Conservation (phyloP, 805 yeast genomes). For the Wickerhamomyces chambardii region DNA sequence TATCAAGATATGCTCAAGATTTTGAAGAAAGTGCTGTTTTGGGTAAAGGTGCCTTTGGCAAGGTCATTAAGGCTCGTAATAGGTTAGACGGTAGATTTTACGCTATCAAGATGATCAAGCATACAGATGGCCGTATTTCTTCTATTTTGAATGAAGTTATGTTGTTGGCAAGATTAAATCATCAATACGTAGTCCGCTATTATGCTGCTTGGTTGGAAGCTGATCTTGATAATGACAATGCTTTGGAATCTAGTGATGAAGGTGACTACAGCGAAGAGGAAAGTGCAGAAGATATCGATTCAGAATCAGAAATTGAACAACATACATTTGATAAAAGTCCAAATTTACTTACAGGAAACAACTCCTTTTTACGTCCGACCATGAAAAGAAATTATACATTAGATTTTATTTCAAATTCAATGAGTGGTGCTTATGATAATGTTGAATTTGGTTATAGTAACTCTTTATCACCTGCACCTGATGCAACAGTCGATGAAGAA, state of each 20-base stretch:
- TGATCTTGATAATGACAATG: slow-evolving; percentile 26
- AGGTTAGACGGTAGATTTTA: slow-evolving; percentile 90
- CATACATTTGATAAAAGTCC: too few species aligned
- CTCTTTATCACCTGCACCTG: slow-evolving; percentile 15
- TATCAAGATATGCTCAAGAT: slow-evolving; percentile 80
- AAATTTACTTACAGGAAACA: too few species aligned
- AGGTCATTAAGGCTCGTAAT: slow-evolving; percentile 94
- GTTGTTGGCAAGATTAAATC: slow-evolving; percentile 84
- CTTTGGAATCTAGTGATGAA: slow-evolving; percentile 22
- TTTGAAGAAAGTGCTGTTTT: slow-evolving; percentile 89
- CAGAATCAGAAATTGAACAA: too few species aligned
- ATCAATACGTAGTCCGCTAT: slow-evolving; percentile 92
- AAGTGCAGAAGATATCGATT: slow-evolving; percentile 6
- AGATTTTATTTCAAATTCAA: slow-evolving; percentile 64
- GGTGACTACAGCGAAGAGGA: slow-evolving; percentile 15
- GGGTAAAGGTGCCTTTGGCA: slow-evolving; percentile 97
- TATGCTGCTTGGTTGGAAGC: slow-evolving; percentile 98
- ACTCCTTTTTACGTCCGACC: slow-evolving; percentile 18
- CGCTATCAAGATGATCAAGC: slow-evolving; percentile 88
- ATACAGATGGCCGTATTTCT: slow-evolving; percentile 70
- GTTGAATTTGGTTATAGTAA: slow-evolving; percentile 40
- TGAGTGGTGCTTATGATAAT: slow-evolving; percentile 39
- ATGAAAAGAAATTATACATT: slow-evolving; percentile 27
- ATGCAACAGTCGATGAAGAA: slow-evolving; percentile 12
- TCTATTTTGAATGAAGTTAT: slow-evolving; percentile 85